These are phyloP conservation scores for Naganishia sp. DNA, from an alignment of 1,284 basidiomycete species.

Conservation along the genomic window DNA sequence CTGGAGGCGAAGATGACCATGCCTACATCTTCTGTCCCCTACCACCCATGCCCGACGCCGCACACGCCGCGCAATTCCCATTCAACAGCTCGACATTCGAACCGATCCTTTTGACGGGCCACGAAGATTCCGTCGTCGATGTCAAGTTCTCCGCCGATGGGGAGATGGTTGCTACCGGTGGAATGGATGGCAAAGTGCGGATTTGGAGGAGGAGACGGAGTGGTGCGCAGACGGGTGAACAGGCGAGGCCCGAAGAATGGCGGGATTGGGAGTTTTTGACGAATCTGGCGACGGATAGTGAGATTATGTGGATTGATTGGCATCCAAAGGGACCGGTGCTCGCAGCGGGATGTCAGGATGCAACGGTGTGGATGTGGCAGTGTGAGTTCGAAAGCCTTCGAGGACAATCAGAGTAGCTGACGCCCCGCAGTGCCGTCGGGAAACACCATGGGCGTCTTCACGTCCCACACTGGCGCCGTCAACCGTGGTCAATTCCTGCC, in stretches of 20 bases:
- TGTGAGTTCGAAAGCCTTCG: constrained; percentile 56
- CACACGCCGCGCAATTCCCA: constrained; percentile 28
- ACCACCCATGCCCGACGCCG: constrained; percentile 37
- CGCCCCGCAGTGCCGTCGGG: constrained; percentile 26
- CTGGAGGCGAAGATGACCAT: constrained; percentile 92
- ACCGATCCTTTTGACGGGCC: constrained; percentile 82
- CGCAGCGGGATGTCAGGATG: constrained; percentile 88
- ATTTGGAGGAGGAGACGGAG: constrained; percentile 75
- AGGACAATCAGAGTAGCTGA: too few species aligned
- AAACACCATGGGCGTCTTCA: constrained; percentile 81
- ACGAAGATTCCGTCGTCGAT: constrained; percentile 85
- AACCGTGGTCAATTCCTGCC: constrained; percentile 84
- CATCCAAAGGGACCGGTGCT: constrained; percentile 91
- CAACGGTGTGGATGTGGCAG: constrained; percentile 98
- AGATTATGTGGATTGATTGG: constrained; percentile 95
- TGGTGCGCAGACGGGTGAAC: constrained; percentile 6
- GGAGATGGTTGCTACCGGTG: constrained; percentile 88
- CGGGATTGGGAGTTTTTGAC: constrained; percentile 88
- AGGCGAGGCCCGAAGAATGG: constrained; percentile 65
- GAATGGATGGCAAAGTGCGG: constrained; percentile 93
- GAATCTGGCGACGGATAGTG: constrained; percentile 88
- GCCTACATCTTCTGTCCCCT: constrained; percentile 76
- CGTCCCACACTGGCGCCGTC: constrained; percentile 81
- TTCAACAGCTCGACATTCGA: constrained; percentile 67
- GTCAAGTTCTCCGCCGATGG: constrained; percentile 83